Evolutionary conservation across 1,284 basidiomycete genomes (phyloP).

Genomic region (Cutaneotrichosporon sp.): DNA sequence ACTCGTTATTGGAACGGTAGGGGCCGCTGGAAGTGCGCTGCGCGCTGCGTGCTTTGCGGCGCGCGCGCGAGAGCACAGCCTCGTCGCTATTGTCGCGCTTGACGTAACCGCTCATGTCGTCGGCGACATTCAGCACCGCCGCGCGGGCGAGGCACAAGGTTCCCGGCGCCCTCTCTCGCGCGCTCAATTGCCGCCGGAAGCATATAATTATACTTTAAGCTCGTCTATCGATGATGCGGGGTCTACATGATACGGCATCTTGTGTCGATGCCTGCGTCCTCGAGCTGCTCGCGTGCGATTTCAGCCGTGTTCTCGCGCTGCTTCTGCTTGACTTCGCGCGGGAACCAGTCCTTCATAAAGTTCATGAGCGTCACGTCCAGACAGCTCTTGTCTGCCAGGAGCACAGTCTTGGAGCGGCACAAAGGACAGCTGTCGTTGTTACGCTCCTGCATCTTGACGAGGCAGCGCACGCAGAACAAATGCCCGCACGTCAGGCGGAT

Average conservation of each 20-base stretch:
- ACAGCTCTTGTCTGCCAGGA: conserved; percentile 63
- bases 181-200: too few relatives aligned
- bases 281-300: conserved; percentile 63
- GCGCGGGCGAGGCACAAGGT: not conserved
- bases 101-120: not conserved
- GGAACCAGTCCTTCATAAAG: conserved; percentile 92
- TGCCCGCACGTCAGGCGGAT: conserved; percentile 79
- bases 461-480: conserved; percentile 85
- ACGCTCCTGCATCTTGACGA: conserved; percentile 90
- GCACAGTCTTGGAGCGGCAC: conserved; percentile 70
- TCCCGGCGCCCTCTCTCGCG: too few relatives aligned
- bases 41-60: too few relatives aligned
- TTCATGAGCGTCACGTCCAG: conserved; percentile 41
- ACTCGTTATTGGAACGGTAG: too few relatives aligned
- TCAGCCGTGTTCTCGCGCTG: conserved; percentile 71
- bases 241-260: conserved; percentile 45
- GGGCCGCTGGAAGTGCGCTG: not conserved
- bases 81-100: too few relatives aligned
- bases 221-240: too few relatives aligned
- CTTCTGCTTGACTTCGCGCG: conserved; percentile 73
- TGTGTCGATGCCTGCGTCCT: conserved; percentile 57
- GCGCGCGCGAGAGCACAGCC: too few relatives aligned
- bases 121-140: too few relatives aligned
- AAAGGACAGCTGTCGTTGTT: conserved; percentile 77
- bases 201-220: too few relatives aligned